These are phyloP conservation scores for Penstemon newberryi DNA, from an alignment of 257 asterid species.

Conservation along the genomic window DNA sequence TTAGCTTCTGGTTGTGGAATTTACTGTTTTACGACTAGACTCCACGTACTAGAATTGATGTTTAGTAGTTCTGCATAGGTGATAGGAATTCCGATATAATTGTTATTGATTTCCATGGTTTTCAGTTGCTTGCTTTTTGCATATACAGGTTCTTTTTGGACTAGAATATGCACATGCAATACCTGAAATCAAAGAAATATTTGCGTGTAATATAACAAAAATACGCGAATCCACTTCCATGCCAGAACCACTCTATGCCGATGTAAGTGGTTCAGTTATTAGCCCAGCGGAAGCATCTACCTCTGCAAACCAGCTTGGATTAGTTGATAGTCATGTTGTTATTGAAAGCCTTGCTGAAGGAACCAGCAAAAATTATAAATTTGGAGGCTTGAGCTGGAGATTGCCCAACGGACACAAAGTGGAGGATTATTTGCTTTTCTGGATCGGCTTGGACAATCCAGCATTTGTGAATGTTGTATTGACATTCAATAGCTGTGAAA, in stretches of 20 bases:
- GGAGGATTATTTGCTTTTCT: slow-evolving; percentile 76
- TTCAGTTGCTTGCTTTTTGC: slow-evolving; percentile 27
- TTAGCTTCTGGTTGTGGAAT: slow-evolving; percentile 11
- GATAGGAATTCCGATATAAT: slow-evolving; percentile 7
- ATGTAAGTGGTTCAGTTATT: slow-evolving; percentile 54
- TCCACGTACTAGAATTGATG: neutral
- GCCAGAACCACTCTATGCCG: slow-evolving; percentile 51
- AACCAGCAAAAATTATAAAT: slow-evolving; percentile 35
- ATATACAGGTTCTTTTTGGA: slow-evolving; percentile 79
- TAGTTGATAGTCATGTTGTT: slow-evolving; percentile 28
- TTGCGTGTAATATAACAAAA: slow-evolving; percentile 31
- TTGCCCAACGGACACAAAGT: slow-evolving; percentile 63
- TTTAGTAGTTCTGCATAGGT: slow-evolving; percentile 9
- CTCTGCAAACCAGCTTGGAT: slow-evolving; percentile 32
- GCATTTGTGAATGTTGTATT: slow-evolving; percentile 75
- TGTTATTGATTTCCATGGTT: slow-evolving; percentile 19
- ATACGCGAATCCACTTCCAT: slow-evolving; percentile 35
- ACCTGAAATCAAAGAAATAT: slow-evolving; percentile 49
- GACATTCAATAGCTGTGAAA: slow-evolving; percentile 77
- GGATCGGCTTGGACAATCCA: slow-evolving; percentile 76
- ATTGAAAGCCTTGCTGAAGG: slow-evolving; percentile 37
- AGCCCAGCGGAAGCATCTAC: slow-evolving; percentile 43
- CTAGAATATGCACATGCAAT: slow-evolving; percentile 84
- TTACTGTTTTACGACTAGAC: neutral
- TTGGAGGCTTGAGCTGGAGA: slow-evolving; percentile 86